These are phyloP conservation scores for Halophytophthora polymorphica DNA, from an alignment of 352 stramenopile species.

Conservation along the genomic window DNA sequence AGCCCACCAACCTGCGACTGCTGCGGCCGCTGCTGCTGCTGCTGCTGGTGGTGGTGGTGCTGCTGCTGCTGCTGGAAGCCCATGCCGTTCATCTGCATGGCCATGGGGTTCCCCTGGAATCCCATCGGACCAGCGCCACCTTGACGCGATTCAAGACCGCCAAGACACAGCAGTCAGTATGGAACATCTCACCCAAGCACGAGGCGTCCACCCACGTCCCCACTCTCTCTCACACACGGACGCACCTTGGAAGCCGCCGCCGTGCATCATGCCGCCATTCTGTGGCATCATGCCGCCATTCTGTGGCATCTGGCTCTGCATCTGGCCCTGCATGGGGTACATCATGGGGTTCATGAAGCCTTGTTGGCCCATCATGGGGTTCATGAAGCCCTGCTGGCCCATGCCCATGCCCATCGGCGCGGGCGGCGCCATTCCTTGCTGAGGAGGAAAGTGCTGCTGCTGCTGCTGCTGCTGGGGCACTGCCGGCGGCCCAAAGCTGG, in stretches of 20 bases:
- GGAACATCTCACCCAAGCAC: neutral
- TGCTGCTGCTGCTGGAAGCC: conserved; percentile 40
- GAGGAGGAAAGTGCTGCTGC: conserved; percentile 35
- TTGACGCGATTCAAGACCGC: conserved; percentile 7
- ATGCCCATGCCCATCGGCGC: conserved; percentile 53
- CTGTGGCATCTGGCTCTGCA: too few relatives aligned
- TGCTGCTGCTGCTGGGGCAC: conserved; percentile 22
- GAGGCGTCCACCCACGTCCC: neutral
- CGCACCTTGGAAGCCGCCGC: conserved; percentile 53
- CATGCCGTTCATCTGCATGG: conserved; percentile 57
- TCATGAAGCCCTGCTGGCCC: conserved; percentile 30
- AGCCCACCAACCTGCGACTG: conserved; percentile 46
- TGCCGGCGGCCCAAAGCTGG: conserved; percentile 55
- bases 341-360: conserved; percentile 34
- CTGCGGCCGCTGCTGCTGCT: conserved; percentile 35
- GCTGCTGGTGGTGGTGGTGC: conserved; percentile 25
- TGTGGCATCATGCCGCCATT: too few relatives aligned
- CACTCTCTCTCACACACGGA: neutral
- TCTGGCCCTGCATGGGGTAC: conserved; percentile 50
- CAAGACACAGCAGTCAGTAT: neutral
- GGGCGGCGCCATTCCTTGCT: conserved; percentile 41
- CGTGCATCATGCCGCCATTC: conserved; percentile 53
- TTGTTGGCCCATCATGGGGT: conserved; percentile 33
- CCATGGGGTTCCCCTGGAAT: conserved; percentile 60
- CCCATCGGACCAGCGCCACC: conserved; percentile 40